A percentile compares a stretch with the other conserved stretches of the same genome.
Evolutionary conservation across 23 red algal genomes (phyloP).

Genomic region (Pyropia yezoensis): DNA sequence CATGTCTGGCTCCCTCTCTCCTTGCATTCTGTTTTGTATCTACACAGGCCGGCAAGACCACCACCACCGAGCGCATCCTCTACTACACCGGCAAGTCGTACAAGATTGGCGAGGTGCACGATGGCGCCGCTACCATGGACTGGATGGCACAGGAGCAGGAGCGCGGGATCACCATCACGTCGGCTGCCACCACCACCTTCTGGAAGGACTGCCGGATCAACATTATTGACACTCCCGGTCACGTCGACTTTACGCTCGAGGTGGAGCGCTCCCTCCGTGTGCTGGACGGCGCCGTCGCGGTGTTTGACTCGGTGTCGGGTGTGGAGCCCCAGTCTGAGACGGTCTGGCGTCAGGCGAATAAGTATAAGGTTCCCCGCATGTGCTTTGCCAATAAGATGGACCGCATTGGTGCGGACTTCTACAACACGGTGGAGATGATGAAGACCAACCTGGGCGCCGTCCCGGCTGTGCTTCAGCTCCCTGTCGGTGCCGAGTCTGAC

Average conservation of each 20-base stretch:
- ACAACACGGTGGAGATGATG: constrained; percentile 89
- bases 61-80: constrained; percentile 96
- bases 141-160: constrained; percentile 99
- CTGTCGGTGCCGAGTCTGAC: constrained; percentile 79
- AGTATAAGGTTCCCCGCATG: constrained; percentile 93
- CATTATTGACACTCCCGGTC: constrained; percentile 99
- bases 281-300: constrained; percentile 91
- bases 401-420: constrained; percentile 92
- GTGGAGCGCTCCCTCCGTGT: constrained; percentile 95
- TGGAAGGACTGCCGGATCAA: constrained; percentile 94
- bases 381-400: constrained; percentile 99
- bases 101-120: constrained; percentile 99
- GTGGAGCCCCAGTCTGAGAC: constrained; percentile 99
- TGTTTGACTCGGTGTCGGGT: constrained; percentile 92
- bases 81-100: constrained; percentile 97
- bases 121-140: constrained; percentile 98
- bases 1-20: too few relatives aligned
- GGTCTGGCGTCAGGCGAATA: constrained; percentile 95
- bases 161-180: constrained; percentile 96
- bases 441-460: constrained; percentile 69
- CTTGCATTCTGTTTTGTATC: neutral
- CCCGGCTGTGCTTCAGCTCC: constrained; percentile 80
- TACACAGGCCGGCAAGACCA: constrained; percentile 82
- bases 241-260: constrained; percentile 99
- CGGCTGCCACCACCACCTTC: constrained; percentile 87